These are phyloP conservation scores for Mucor mucedo DNA, from an alignment of 371 early-diverging fungal species.

Conservation along the genomic window DNA sequence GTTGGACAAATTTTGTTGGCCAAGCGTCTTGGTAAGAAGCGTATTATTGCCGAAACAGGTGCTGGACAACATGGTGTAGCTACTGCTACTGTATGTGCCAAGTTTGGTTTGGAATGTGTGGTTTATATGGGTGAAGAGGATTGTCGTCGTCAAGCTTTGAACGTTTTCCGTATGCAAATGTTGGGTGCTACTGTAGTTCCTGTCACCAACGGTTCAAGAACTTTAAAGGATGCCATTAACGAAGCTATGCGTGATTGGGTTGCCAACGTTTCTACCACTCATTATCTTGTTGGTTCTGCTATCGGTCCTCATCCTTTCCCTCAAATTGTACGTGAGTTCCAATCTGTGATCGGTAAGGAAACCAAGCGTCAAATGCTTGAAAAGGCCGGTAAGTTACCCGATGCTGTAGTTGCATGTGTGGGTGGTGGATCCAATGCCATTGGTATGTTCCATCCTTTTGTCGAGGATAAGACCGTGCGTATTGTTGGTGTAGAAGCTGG, in stretches of 20 bases:
- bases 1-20: conserved; percentile 94
- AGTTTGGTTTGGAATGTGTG: conserved; percentile 93
- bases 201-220: conserved; percentile 78
- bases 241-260: conserved; percentile 99
- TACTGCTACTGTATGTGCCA: conserved; percentile 97
- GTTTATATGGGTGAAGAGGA: conserved; percentile 98
- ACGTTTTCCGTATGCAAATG: conserved; percentile 95
- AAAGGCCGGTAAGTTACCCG: conserved; percentile 85
- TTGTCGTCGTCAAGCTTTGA: conserved; percentile 91
- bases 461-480: conserved; percentile 79
- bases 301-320: conserved; percentile 97
- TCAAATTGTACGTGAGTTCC: conserved; percentile 94
- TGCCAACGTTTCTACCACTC: conserved; percentile 90
- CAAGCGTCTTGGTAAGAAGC: conserved; percentile 92
- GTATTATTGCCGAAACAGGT: conserved; percentile 98
- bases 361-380: conserved; percentile 83
- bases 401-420: conserved; percentile 94
- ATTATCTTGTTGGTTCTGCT: conserved; percentile 96
- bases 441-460: conserved; percentile 96
- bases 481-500: conserved; percentile 95
- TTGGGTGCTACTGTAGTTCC: conserved; percentile 94
- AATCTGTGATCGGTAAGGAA: conserved; percentile 91
- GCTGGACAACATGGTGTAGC: conserved; percentile 99
- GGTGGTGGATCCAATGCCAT: conserved; percentile 95
- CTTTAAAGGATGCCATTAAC: conserved; percentile 97